Evolutionary conservation across 768 basidiomycete genomes (phyloP).

Genomic region (Pulveroboletus sp.): DNA sequence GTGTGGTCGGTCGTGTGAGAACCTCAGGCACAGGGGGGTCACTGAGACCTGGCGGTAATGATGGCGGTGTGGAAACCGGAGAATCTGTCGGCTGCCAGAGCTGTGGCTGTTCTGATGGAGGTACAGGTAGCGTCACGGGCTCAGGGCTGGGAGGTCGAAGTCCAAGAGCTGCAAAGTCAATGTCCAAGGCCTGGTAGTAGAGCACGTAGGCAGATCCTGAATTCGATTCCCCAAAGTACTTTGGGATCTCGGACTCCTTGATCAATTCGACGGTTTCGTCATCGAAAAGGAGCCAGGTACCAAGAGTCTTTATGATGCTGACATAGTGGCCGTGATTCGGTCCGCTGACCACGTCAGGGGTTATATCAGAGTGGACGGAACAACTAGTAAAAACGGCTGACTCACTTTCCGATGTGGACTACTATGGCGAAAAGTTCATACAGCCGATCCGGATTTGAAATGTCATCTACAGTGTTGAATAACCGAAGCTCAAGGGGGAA

Average conservation of each 20-base stretch:
- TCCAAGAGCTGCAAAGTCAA: constrained; percentile 73
- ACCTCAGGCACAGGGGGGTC: constrained; percentile 15
- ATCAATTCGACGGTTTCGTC: constrained; percentile 91
- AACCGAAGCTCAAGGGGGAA: constrained; percentile 93
- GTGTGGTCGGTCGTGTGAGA: constrained; percentile 17
- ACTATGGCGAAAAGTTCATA: constrained; percentile 97
- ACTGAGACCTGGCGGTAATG: constrained; percentile 38
- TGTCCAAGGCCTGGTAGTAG: constrained; percentile 93
- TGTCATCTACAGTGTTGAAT: constrained; percentile 96
- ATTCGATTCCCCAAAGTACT: constrained; percentile 91
- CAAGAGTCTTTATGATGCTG: constrained; percentile 85
- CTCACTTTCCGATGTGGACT: constrained; percentile 96
- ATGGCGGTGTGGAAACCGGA: constrained; percentile 21
- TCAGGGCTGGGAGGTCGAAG: constrained; percentile 40
- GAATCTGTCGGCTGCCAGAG: constrained; percentile 22
- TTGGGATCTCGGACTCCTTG: constrained; percentile 84
- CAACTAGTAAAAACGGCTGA: constrained; percentile 11
- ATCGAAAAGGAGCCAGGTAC: constrained; percentile 90
- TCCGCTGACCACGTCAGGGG: constrained; percentile 52
- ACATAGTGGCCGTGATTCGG: constrained; percentile 99
- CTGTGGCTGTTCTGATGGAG: constrained; percentile 10
- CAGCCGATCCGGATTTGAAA: constrained; percentile 85
- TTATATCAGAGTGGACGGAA: constrained; percentile 9
- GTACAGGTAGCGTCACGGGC: constrained; percentile 16
- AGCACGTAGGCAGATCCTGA: constrained; percentile 92